Evolutionary conservation across 1,284 basidiomycete genomes (phyloP), one percentile per base, ranked within the genome.

Genomic region (Rhodotorula sp.): DNA sequence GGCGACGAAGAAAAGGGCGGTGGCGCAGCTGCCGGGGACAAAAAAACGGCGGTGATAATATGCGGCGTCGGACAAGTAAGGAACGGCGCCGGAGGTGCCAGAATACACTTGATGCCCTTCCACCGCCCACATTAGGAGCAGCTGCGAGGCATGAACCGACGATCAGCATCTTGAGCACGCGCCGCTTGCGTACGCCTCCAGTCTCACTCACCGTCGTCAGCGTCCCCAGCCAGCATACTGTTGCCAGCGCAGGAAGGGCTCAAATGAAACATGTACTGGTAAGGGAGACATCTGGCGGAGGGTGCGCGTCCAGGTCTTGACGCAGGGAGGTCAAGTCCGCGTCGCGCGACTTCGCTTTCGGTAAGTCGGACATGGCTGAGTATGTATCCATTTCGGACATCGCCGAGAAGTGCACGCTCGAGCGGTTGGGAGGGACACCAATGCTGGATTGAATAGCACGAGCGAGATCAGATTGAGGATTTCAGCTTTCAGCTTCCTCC

Each of bases 61-160:
- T 18, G 53, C 60, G n/a, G 65, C 56, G 29, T 60, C 57, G 0
- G 66, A 65, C 12, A 72, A 10, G 30, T 54, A 67, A 2, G 71
- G 66, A 3, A 70, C 22, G 3, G 42, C 29, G 10, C 64, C 60
- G n/a, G 14, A 54, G 6, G 53, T 26, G 26, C 26, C 17, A 17
- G 17, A 29, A 26, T 54, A 54, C 18, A 26, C 26, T 18, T 14
- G 17, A 6, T 29, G 12, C 5, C 26, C n/a, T 6, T 54, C 53
- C 14, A 6, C 26, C 2, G n/a, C 53, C 14, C n/a, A 54, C 17
- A 54, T 17, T n/a, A 26, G 1, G 18, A 54, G 53, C n/a, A 54
- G 26, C 53, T 54, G 37, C 8, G 12, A 14, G 37, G 37, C 37
- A n/a, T 29, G 14, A 22, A 7, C n/a, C 6, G 49, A 51, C 24